Percentiles rank a stretch among this genome's conserved stretches.
phyloP scores from a whole-genome alignment of 1,139 yeast species.

The Lodderomyces theae region DNA sequence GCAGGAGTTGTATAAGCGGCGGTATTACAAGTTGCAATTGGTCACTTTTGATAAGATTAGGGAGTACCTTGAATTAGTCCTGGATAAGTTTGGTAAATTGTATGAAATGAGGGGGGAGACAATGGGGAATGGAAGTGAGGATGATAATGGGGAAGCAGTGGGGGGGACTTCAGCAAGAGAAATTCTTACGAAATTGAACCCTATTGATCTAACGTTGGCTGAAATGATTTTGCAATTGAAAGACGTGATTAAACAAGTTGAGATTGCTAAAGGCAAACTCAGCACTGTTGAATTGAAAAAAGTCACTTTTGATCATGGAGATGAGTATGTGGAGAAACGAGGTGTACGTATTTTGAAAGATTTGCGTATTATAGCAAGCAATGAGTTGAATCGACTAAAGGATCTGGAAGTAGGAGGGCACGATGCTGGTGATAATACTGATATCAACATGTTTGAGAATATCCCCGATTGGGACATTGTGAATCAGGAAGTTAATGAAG shows the following conservation, averaged over 20 bases:
- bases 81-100: background rate
- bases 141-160: constrained; percentile 2
- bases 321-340: background rate
- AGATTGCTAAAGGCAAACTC: background rate
- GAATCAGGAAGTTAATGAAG: background rate
- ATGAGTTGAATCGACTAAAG: background rate
- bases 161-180: background rate
- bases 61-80: constrained; percentile 20
- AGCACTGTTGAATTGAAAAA: background rate
- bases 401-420: background rate
- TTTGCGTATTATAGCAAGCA: background rate
- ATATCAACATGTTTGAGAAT: background rate
- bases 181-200: background rate
- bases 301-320: background rate
- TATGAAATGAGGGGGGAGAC: background rate
- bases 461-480: background rate
- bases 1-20: constrained; percentile 44
- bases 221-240: background rate
- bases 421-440: background rate
- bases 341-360: background rate
- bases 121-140: background rate
- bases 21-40: constrained; percentile 40
- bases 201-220: constrained; percentile 4
- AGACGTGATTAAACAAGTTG: background rate
- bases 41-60: constrained; percentile 37